Evolutionary conservation across 176 grass and related monocot genomes (phyloP).

Genomic region (Oryza punctata): DNA sequence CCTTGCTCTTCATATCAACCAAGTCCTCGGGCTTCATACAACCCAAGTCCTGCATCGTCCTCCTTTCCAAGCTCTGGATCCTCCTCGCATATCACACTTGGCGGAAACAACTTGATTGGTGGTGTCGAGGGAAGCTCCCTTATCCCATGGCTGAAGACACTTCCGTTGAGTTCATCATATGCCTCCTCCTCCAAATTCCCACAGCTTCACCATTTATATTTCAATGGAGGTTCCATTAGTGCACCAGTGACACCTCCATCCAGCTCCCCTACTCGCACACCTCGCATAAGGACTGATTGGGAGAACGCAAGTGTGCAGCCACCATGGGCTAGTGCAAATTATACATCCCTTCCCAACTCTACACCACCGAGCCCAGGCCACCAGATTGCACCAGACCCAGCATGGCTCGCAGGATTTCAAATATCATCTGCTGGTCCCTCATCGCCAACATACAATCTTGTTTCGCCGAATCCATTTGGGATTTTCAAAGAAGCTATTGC

Average conservation of each 20-base stretch:
- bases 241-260: conserved; percentile 89
- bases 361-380: conserved; percentile 61
- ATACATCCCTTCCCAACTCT: conserved; percentile 81
- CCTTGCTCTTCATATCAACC: conserved; percentile 80
- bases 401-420: conserved; percentile 86
- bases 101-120: conserved; percentile 45
- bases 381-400: conserved; percentile 61
- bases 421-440: conserved; percentile 79
- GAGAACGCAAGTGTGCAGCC: conserved; percentile 62
- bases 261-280: conserved; percentile 70
- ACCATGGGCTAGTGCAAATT: conserved; percentile 60
- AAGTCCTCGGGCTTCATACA: conserved; percentile 72
- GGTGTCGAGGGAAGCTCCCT: conserved; percentile 62
- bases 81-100: conserved; percentile 62
- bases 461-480: conserved; percentile 78
- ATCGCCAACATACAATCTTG: conserved; percentile 84
- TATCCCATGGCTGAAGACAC: conserved; percentile 78
- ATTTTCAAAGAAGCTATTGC: conserved; percentile 55
- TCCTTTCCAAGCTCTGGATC: conserved; percentile 76
- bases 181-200: conserved; percentile 69
- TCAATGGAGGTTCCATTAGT: conserved; percentile 76
- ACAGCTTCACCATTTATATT: conserved; percentile 67
- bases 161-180: conserved; percentile 53
- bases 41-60: conserved; percentile 65
- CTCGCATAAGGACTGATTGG: conserved; percentile 58